Conservation (phyloP, 176 grass and related monocot species). For the Thinopyrum elongatum region DNA sequence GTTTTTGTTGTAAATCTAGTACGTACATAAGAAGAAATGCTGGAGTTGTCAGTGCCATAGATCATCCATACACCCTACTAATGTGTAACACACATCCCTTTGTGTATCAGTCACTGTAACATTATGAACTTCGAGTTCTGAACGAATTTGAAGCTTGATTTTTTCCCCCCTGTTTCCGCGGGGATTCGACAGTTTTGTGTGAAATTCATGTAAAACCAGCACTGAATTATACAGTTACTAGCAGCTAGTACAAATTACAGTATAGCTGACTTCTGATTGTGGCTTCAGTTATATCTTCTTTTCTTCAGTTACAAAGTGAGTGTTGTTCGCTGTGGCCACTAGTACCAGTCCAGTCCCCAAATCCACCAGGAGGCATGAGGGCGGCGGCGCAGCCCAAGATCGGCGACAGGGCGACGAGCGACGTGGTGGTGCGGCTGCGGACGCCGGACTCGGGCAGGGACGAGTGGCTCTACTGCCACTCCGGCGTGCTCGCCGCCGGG, state of each 20-base stretch:
- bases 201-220: background rate
- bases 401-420: conserved; percentile 67
- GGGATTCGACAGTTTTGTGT: background rate
- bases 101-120: background rate
- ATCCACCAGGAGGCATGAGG: conserved; percentile 8
- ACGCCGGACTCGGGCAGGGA: conserved; percentile 76
- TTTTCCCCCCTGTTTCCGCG: background rate
- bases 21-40: background rate
- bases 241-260: background rate
- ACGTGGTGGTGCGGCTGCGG: conserved; percentile 85
- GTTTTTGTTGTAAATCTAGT: conserved; percentile 12
- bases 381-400: conserved; percentile 37
- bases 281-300: background rate
- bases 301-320: background rate
- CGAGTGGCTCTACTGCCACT: conserved; percentile 92
- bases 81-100: background rate
- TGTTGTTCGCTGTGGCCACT: background rate
- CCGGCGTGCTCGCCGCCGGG: conserved; percentile 54
- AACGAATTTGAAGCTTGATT: background rate
- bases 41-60: background rate
- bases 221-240: background rate
- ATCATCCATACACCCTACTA: background rate
- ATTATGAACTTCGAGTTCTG: background rate
- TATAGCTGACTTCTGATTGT: background rate
- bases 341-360: background rate